Percentiles rank a stretch among this genome's conserved stretches.
These are phyloP conservation scores for Serendipita sp. DNA, from an alignment of 768 basidiomycete genomes.

Conservation along the genomic window DNA sequence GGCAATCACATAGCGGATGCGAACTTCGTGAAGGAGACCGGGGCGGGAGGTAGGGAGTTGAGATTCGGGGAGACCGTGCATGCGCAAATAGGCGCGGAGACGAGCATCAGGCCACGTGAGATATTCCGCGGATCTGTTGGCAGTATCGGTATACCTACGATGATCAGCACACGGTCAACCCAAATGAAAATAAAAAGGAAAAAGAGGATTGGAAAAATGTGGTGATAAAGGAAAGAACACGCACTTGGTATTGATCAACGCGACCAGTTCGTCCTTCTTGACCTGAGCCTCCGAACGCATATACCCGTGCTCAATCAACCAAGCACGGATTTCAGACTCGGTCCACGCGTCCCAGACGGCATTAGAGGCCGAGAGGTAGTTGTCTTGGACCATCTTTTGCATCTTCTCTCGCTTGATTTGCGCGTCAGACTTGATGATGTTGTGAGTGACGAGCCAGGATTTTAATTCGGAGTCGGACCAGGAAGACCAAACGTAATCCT, in stretches of 20 bases:
- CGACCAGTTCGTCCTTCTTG: constrained; percentile 61
- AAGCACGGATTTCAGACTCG: constrained; percentile 52
- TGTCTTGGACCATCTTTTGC: constrained; percentile 56
- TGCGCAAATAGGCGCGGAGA: constrained; percentile 74
- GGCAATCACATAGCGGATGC: constrained; percentile 63
- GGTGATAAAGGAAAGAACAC: constrained; percentile 10
- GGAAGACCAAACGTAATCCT: constrained; percentile 37
- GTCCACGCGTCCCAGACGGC: constrained; percentile 55
- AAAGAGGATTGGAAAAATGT: not conserved
- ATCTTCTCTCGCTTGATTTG: constrained; percentile 60
- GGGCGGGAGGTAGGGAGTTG: constrained; percentile 48
- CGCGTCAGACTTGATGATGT: constrained; percentile 54
- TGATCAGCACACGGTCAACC: not conserved
- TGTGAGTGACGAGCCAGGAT: constrained; percentile 62
- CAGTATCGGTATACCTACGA: constrained; percentile 37
- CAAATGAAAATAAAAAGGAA: constrained; percentile 5
- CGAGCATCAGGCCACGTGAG: constrained; percentile 87
- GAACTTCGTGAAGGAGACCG: constrained; percentile 68
- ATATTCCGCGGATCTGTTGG: constrained; percentile 41
- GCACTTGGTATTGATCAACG: constrained; percentile 56
- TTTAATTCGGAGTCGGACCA: constrained; percentile 73
- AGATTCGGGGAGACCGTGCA: constrained; percentile 57
- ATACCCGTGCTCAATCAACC: constrained; percentile 62
- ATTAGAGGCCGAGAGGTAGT: constrained; percentile 41
- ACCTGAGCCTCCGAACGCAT: constrained; percentile 38